phyloP scores from a whole-genome alignment of 805 yeast species.

The Wickerhamomyces canadensis region DNA sequence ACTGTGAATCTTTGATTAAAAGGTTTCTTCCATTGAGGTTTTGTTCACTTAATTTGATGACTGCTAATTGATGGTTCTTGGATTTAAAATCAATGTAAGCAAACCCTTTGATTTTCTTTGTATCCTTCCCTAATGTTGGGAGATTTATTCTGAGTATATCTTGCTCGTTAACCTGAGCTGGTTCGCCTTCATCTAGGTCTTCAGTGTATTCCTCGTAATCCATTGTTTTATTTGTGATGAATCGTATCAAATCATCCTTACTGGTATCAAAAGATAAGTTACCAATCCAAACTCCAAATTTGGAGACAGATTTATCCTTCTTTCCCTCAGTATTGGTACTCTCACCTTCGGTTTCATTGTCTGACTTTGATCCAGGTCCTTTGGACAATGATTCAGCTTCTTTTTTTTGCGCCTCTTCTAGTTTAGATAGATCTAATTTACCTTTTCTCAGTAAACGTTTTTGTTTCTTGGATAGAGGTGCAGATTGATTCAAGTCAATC shows the following conservation, averaged over 20 bases:
- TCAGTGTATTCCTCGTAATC: constrained; percentile 27
- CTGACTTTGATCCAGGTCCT: constrained; percentile 16
- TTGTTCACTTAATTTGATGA: constrained; percentile 63
- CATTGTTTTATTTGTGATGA: constrained; percentile 55
- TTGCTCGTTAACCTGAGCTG: constrained; percentile 38
- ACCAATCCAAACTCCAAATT: constrained; percentile 90
- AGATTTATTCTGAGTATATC: constrained; percentile 74
- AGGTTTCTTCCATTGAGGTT: constrained; percentile 79
- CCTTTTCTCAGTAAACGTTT: constrained; percentile 80
- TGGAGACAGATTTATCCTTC: constrained; percentile 35
- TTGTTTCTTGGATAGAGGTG: constrained; percentile 89
- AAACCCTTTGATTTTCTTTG: constrained; percentile 70
- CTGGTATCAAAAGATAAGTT: constrained; percentile 82
- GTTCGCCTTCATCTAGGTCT: constrained; percentile 24
- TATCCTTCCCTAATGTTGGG: constrained; percentile 59
- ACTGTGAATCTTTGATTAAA: constrained; percentile 73
- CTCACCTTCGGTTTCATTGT: constrained; percentile 22
- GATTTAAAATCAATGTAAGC: constrained; percentile 82
- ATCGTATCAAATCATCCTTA: constrained; percentile 64
- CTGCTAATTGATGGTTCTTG: constrained; percentile 53
- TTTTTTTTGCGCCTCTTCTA: constrained; percentile 36
- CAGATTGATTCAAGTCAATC: constrained; percentile 61
- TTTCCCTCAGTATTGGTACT: constrained; percentile 19
- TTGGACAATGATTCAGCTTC: constrained; percentile 32
- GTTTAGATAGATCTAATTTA: constrained; percentile 53